A percentile compares a stretch with the other conserved stretches of the same genome.
phyloP scores from a whole-genome alignment of 2,329 filamentous ascomycete genomes.

The Talaromyces piceae region DNA sequence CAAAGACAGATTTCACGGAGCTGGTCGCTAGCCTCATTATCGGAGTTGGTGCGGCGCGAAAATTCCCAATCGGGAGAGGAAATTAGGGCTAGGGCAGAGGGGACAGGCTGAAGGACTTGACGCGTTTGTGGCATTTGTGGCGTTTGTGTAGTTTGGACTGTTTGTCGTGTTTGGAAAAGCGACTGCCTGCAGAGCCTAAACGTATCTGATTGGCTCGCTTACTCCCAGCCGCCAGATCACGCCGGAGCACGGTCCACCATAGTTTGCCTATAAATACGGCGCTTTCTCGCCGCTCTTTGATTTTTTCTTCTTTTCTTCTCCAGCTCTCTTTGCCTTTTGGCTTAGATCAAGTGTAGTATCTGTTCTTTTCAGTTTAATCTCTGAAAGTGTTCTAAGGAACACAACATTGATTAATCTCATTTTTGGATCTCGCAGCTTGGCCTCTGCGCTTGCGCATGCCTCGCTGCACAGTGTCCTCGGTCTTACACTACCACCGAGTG shows the following conservation, averaged over 20 bases:
- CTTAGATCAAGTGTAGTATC: slow-evolving; percentile 95
- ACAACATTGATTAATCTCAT: slow-evolving; percentile 76
- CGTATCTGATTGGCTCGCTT: slow-evolving; percentile 5
- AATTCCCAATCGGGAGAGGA: slow-evolving; percentile 19
- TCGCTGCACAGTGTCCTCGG: slow-evolving; percentile 62
- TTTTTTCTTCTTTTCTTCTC: slow-evolving; percentile 38
- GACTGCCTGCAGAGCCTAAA: neutral
- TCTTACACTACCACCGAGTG: slow-evolving; percentile 67
- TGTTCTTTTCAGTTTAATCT: slow-evolving; percentile 98
- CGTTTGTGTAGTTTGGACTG: slow-evolving; percentile 2
- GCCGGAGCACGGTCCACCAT: slow-evolving; percentile 14
- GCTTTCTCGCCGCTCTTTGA: slow-evolving; percentile 17
- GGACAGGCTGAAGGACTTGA: neutral
- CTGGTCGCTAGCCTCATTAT: neutral
- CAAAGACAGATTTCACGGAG: neutral
- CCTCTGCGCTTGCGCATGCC: slow-evolving; percentile 69
- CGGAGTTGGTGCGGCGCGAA: neutral
- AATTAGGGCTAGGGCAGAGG: slow-evolving; percentile 17
- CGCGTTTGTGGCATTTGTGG: slow-evolving; percentile 1
- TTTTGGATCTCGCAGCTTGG: slow-evolving; percentile 52
- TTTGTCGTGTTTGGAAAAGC: slow-evolving; percentile 2
- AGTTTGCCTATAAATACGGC: slow-evolving; percentile 24
- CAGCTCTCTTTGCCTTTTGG: slow-evolving; percentile 51
- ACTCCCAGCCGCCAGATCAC: neutral
- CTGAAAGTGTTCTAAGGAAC: slow-evolving; percentile 71